These are phyloP conservation scores for Arxiozyma telluris DNA, from an alignment of 1,139 yeast species.

Conservation along the genomic window DNA sequence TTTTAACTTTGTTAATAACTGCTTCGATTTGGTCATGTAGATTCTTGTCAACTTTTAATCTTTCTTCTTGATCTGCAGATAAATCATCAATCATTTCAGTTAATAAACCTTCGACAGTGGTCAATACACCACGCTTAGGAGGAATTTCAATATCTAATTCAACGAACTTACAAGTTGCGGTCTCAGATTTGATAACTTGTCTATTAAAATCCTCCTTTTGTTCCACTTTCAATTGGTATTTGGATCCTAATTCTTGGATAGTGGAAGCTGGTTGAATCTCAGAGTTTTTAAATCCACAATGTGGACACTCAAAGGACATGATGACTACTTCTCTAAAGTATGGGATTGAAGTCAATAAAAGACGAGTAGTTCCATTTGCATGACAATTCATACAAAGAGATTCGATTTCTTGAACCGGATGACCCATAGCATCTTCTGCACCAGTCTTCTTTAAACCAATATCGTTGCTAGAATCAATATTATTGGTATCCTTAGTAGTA, in stretches of 20 bases:
- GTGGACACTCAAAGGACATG: conserved; percentile 95
- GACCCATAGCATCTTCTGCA: conserved; percentile 74
- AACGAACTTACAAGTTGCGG: conserved; percentile 69
- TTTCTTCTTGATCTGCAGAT: conserved; percentile 66
- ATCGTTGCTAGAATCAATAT: conserved; percentile 14
- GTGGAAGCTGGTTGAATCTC: conserved; percentile 93
- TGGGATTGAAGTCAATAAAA: conserved; percentile 83
- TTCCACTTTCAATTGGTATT: conserved; percentile 65
- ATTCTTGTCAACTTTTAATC: conserved; percentile 68
- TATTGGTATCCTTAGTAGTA: background rate
- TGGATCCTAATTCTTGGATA: conserved; percentile 79
- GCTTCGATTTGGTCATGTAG: conserved; percentile 64
- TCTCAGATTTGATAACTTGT: conserved; percentile 86
- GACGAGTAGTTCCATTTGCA: conserved; percentile 70
- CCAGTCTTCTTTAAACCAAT: conserved; percentile 44
- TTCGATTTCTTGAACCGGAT: conserved; percentile 90
- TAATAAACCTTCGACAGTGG: conserved; percentile 84
- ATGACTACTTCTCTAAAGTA: conserved; percentile 83
- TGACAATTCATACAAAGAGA: conserved; percentile 96
- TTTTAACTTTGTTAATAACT: conserved; percentile 52
- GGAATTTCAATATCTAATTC: conserved; percentile 94
- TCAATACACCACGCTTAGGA: conserved; percentile 85
- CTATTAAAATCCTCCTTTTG: conserved; percentile 68
- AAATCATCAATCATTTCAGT: conserved; percentile 80
- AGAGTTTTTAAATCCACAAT: conserved; percentile 82